phyloP scores from a whole-genome alignment of 805 yeast genomes.

The Candida maris region DNA sequence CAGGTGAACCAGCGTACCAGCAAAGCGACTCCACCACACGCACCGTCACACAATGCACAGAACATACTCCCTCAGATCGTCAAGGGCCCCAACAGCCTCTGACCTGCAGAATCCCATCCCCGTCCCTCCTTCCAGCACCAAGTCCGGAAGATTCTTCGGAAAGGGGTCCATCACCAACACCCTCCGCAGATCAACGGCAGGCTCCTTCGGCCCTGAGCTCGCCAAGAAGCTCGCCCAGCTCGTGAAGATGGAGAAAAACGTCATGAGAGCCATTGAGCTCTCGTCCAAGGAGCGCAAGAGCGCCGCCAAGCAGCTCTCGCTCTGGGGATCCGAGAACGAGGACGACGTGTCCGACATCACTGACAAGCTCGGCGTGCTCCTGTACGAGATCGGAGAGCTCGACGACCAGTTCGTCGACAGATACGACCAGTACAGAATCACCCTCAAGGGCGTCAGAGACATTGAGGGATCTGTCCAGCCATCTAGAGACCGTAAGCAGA shows the following conservation, averaged over 20 bases:
- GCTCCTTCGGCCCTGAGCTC: slow-evolving; percentile 76
- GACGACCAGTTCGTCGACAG: slow-evolving; percentile 85
- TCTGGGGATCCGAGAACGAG: slow-evolving; percentile 87
- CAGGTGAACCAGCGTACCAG: no score
- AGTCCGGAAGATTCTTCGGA: slow-evolving; percentile 77
- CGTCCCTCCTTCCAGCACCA: slow-evolving; percentile 87
- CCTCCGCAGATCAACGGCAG: slow-evolving; percentile 66
- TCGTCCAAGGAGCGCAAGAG: slow-evolving; percentile 75
- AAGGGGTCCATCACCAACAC: slow-evolving; percentile 54
- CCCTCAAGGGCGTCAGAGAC: slow-evolving; percentile 76
- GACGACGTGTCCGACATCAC: slow-evolving; percentile 85
- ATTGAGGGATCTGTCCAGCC: slow-evolving; percentile 88
- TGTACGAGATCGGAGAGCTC: slow-evolving; percentile 79
- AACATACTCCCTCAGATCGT: slow-evolving; percentile 93
- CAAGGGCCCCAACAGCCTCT: slow-evolving; percentile 96
- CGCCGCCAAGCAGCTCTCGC: slow-evolving; percentile 75
- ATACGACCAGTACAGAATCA: slow-evolving; percentile 81
- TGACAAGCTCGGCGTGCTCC: slow-evolving; percentile 79
- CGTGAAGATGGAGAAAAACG: slow-evolving; percentile 79
- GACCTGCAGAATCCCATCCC: slow-evolving; percentile 94
- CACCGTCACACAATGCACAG: slow-evolving; percentile 82
- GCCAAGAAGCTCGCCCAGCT: slow-evolving; percentile 69
- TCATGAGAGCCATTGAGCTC: slow-evolving; percentile 73
- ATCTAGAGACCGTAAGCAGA: slow-evolving; percentile 79
- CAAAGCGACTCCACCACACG: not conserved